Evolutionary conservation across 208 protist species (phyloP).

Genomic region (Phytomonas serpens): DNA sequence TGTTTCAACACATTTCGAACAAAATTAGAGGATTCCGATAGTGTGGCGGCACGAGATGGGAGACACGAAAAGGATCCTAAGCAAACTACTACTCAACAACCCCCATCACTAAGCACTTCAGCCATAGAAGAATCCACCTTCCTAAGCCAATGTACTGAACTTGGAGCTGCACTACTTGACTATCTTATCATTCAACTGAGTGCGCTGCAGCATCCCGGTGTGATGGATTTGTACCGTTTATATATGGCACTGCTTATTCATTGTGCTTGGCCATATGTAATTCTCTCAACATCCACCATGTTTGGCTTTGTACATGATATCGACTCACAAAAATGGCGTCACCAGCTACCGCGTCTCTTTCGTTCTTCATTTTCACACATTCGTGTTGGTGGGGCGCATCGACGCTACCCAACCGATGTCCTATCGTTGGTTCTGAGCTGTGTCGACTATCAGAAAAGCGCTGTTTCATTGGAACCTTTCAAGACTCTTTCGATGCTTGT

Average conservation of each 20-base stretch:
- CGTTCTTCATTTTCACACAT: conserved; percentile 76
- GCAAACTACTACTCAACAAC: neutral
- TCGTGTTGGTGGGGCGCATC: conserved; percentile 22
- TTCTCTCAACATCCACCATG: conserved; percentile 57
- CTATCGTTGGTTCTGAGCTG: conserved; percentile 73
- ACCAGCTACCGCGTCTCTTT: conserved; percentile 63
- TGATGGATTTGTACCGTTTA: conserved; percentile 63
- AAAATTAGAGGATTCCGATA: neutral
- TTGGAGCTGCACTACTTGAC: conserved; percentile 38
- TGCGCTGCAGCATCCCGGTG: conserved; percentile 49
- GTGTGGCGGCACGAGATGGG: neutral
- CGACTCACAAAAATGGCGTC: conserved; percentile 52
- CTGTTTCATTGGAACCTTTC: neutral
- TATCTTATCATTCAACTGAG: conserved; percentile 64
- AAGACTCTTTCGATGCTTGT: conserved; percentile 9
- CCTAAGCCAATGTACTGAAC: neutral
- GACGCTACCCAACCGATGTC: conserved; percentile 58
- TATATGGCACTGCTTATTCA: conserved; percentile 69
- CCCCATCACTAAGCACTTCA: neutral
- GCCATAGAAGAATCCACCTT: neutral
- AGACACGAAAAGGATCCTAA: neutral
- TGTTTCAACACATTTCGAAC: conserved; percentile 22
- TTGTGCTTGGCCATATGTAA: conserved; percentile 75
- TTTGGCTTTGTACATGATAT: conserved; percentile 59
- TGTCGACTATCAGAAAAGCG: conserved; percentile 36